Conservation (phyloP, 768 basidiomycete genomes). For the Boletellus sp. region DNA sequence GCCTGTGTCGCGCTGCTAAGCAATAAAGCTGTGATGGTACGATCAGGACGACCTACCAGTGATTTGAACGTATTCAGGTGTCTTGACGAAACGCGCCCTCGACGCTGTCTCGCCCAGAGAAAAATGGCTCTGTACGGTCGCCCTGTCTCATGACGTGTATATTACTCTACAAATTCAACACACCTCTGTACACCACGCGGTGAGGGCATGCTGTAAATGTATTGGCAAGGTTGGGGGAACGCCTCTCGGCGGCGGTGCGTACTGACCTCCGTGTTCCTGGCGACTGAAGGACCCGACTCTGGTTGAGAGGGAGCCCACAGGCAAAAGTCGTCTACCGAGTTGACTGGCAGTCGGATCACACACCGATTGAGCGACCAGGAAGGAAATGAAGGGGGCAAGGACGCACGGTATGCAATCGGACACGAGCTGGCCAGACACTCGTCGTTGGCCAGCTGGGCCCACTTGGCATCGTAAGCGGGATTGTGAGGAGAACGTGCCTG, state of each 20-base stretch:
- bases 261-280: conserved; percentile 61
- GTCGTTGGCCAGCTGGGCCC: conserved; percentile 63
- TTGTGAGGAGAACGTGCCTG: conserved; percentile 50
- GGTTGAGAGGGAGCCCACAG: conserved; percentile 49
- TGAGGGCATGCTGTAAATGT: conserved; percentile 39
- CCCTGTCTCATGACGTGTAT: background rate
- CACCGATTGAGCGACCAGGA: background rate
- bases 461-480: conserved; percentile 45
- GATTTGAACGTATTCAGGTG: conserved; percentile 72
- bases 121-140: conserved; percentile 51
- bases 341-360: conserved; percentile 37
- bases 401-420: conserved; percentile 61
- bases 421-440: conserved; percentile 60
- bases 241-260: conserved; percentile 3
- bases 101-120: conserved; percentile 71
- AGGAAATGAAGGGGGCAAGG: background rate
- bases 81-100: conserved; percentile 65
- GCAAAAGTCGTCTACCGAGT: conserved; percentile 55
- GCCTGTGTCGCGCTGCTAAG: conserved; percentile 41
- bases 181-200: conserved; percentile 52
- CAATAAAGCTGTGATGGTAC: conserved; percentile 19
- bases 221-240: conserved; percentile 13
- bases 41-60: conserved; percentile 41
- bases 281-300: conserved; percentile 49
- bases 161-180: conserved; percentile 4